These are phyloP conservation scores for Thelonectria rubi DNA, from an alignment of 2,329 filamentous ascomycete species.

Conservation along the genomic window DNA sequence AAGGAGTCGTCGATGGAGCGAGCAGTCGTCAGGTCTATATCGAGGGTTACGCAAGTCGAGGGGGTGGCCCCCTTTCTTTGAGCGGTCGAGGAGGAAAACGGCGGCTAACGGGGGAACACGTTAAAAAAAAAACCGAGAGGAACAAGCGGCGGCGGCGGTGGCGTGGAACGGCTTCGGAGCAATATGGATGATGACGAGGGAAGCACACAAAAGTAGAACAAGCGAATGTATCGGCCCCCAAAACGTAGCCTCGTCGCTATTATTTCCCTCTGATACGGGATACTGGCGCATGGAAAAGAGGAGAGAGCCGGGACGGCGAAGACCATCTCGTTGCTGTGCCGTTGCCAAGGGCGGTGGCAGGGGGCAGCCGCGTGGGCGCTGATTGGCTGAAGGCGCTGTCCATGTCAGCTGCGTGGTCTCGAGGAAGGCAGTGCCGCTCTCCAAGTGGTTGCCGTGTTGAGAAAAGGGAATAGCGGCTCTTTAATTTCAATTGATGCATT, in stretches of 20 bases:
- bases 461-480: constrained; percentile 13
- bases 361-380: constrained; percentile 6
- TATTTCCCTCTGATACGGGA: constrained; percentile 11
- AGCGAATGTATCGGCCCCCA: constrained; percentile 9
- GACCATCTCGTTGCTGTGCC: constrained; percentile 41
- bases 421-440: background rate
- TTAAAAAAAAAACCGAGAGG: background rate
- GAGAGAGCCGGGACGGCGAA: too few species aligned
- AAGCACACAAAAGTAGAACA: background rate
- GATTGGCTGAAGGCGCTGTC: constrained; percentile 2
- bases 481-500: background rate
- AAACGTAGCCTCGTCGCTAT: constrained; percentile 1
- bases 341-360: constrained; percentile 32
- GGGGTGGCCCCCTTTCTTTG: constrained; percentile 19
- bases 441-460: constrained; percentile 14
- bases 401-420: constrained; percentile 4
- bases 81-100: constrained; percentile 11
- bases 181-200: constrained; percentile 8
- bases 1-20: background rate
- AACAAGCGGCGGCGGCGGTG: background rate
- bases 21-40: background rate
- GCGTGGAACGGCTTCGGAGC: background rate
- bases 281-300: constrained; percentile 24
- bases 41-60: constrained; percentile 11
- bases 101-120: constrained; percentile 19